Base-by-base conservation (phyloP, 192 early-diverging fungal genomes). In the Diversispora epigaea region DNA sequence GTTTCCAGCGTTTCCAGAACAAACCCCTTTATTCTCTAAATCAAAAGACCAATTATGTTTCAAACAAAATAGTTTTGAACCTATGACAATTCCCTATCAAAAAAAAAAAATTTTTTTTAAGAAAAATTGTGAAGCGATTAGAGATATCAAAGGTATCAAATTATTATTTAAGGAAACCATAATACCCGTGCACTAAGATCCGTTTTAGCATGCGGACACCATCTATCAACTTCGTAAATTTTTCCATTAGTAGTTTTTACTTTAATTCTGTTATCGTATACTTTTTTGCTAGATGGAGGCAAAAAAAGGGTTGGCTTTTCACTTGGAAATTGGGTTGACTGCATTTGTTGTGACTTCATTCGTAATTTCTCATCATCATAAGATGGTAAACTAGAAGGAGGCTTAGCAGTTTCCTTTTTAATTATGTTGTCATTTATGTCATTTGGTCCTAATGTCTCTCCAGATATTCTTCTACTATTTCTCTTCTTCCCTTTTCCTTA, bases 211-310 rank as follows among this genome's bases (percentile, higher is more conserved):
- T 87, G 86, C 56, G 86, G 86, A 60, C 86, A 87, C 68, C 80
- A 85, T n/a, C 86, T 80, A 62, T 87, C 83, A 22, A 82, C 81
- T 62, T 87, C 86, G 62, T 82, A 87, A 19, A 80, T 80, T 25
- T 71, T 73, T 9, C 86, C 86, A 54, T 79, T 77, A 0, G 76
- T 39, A 22, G 86, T 79, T 22, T 73, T 79, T 21, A 87, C 81
- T 61, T 78, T 76, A 9, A 87, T 80, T 22, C 85, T 80, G 41
- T 85, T 83, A 11, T 76, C 78, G 4, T 19, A 10, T 17, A 72
- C 43, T 19, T 44, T 32, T 72, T 57, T 72, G 6, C 45, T 72
- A 5, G 70, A 9, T 11, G 44, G 11, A 49, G 66, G 44, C 32
- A 43, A n/a, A 15, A 45, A 64, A 58, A 58, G 10, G 57, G n/a